Percentiles rank a stretch among this genome's conserved stretches.
These are phyloP conservation scores for Debaryomycetaceae sp. DNA, from an alignment of 1,139 yeast species.

Conservation along the genomic window DNA sequence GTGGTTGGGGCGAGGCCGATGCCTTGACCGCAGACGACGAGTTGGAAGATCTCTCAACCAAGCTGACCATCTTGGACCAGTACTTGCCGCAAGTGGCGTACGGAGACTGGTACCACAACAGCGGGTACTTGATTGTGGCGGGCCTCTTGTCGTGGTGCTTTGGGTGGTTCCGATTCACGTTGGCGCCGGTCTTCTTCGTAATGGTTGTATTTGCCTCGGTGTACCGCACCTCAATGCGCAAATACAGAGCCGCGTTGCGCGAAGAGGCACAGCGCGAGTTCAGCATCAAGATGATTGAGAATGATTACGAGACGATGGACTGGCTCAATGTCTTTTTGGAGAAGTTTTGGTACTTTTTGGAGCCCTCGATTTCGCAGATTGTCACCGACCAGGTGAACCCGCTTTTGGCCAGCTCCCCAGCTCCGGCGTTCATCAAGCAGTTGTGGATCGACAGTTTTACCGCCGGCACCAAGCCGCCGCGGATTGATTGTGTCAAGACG, in stretches of 20 bases:
- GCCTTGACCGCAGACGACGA: constrained; percentile 65
- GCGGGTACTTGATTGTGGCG: constrained; percentile 61
- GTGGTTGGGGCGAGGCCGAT: constrained; percentile 75
- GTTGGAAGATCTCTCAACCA: constrained; percentile 58
- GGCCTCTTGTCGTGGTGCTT: constrained; percentile 71
- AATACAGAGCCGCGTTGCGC: constrained; percentile 68
- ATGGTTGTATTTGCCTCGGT: constrained; percentile 56
- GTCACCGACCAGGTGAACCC: constrained; percentile 84
- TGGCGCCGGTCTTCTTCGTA: constrained; percentile 78
- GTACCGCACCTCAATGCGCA: constrained; percentile 80
- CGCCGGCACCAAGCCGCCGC: constrained; percentile 90
- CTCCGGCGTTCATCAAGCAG: constrained; percentile 78
- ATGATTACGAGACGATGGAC: constrained; percentile 89
- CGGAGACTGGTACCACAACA: constrained; percentile 96
- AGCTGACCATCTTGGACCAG: constrained; percentile 66
- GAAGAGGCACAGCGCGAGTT: constrained; percentile 84
- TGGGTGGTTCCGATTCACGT: constrained; percentile 72
- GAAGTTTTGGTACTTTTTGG: constrained; percentile 87
- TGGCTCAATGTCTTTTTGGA: constrained; percentile 87
- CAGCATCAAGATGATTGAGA: constrained; percentile 73
- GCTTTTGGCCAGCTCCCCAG: constrained; percentile 66
- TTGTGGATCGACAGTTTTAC: constrained; percentile 87
- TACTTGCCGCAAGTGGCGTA: constrained; percentile 67
- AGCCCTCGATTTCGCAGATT: constrained; percentile 85
- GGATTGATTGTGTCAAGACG: constrained; percentile 85